Evolutionary conservation across 805 yeast genomes (phyloP), one percentile per base, ranked within the genome.

Genomic region (Pichia rugopelliculosa): DNA sequence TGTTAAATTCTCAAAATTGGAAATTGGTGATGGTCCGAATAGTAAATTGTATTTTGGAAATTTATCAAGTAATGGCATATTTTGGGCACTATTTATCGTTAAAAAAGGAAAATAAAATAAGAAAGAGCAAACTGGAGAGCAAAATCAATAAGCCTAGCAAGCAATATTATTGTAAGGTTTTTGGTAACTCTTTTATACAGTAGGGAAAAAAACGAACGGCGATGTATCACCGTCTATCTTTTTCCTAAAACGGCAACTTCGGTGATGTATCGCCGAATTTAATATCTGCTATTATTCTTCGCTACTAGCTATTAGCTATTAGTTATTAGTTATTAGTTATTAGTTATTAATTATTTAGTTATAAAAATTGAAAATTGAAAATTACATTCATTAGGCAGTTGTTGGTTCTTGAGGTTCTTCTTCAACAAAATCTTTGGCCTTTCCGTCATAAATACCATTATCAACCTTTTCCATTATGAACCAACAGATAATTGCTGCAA

Each of bases 401-500:
- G n/a, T 12, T 23, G 34, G 6, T 25, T 25, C 30, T 1, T 7
- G 13, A 13, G n/a, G n/a, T n/a, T 11, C 12, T 6, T 39, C 22
- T 11, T 25, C 33, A 17, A 30, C 37, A 25, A 18, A 8, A 4
- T 40, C 45, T 23, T 48, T 48, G 6, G 25, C 41, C 8, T 46
- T 48, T 3, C 17, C 18, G 33, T 41, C 37, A 37, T 52, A 50
- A 25, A 67, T 59, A 15, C 53, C 53, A 5, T 26, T 33, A 36
- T 52, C 55, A 17, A 52, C 44, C 15, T 36, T 45, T 51, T 69
- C 55, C 55, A 53, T 53, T 13, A 50, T 36, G 17, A 41, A 50
- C 55, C 55, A 53, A 23, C 52, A 61, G 8, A 57, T 54, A 12
- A 60, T 60, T 18, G 79, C 72, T 6, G 80, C 63, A 17, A 87